Percentiles rank a stretch among this genome's conserved stretches.
These are phyloP conservation scores for Fomitopsis palustris DNA, from an alignment of 1,284 basidiomycete genomes.

Conservation along the genomic window DNA sequence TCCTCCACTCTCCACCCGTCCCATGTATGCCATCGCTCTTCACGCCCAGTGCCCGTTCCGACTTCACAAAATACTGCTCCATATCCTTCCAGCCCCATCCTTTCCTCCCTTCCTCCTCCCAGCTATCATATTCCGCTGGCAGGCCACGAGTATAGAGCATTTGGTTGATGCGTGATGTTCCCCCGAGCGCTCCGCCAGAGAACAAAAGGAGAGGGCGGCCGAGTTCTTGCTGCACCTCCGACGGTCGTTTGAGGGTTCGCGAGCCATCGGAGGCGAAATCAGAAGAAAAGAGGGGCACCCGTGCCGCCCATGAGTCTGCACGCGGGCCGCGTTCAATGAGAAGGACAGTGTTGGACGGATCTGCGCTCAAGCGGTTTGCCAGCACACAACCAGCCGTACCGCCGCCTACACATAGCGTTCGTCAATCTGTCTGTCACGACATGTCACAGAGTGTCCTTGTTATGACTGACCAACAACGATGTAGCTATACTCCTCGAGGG, in stretches of 20 bases:
- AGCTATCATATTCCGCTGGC: slow-evolving; percentile 36
- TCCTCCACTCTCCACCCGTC: slow-evolving; percentile 19
- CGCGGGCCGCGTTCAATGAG: slow-evolving; percentile 33
- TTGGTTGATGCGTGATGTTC: slow-evolving; percentile 40
- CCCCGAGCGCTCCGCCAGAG: slow-evolving; percentile 39
- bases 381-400: slow-evolving; percentile 36
- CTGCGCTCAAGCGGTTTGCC: slow-evolving; percentile 30
- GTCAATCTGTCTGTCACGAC: not conserved
- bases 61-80: slow-evolving; percentile 34
- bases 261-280: slow-evolving; percentile 26
- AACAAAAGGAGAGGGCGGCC: slow-evolving; percentile 28
- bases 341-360: slow-evolving; percentile 24
- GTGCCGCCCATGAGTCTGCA: slow-evolving; percentile 30
- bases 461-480: slow-evolving; percentile 5
- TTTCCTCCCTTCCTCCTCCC: slow-evolving; percentile 29
- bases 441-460: not conserved
- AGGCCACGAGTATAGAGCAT: slow-evolving; percentile 34
- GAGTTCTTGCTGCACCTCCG: slow-evolving; percentile 18
- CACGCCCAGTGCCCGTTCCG: slow-evolving; percentile 21
- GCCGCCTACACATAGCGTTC: slow-evolving; percentile 14
- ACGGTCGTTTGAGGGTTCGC: slow-evolving; percentile 18
- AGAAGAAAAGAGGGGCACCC: slow-evolving; percentile 33
- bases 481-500: slow-evolving; percentile 1
- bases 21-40: slow-evolving; percentile 10
- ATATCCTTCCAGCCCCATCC: slow-evolving; percentile 37